Conservation (phyloP, 1,284 basidiomycete species). For the Erythrobasidium hasegawianum region DNA sequence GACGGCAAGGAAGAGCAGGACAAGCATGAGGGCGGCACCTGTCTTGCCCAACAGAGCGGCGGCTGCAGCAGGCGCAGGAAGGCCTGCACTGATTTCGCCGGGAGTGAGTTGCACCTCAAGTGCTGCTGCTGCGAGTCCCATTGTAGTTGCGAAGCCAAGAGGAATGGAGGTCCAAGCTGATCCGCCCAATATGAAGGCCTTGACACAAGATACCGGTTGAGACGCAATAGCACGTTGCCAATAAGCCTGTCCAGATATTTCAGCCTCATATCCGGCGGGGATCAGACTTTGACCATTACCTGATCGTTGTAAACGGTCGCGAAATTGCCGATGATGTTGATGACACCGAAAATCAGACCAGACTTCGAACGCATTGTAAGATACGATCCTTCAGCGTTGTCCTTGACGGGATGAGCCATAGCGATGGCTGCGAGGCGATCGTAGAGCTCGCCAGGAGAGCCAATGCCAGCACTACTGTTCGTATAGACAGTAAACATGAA, state of each 20-base stretch:
- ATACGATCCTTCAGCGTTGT: conserved; percentile 62
- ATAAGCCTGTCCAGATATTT: neutral
- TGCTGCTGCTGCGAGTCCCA: conserved; percentile 72
- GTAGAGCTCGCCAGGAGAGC: conserved; percentile 51
- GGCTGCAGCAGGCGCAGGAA: conserved; percentile 73
- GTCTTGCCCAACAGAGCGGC: conserved; percentile 59
- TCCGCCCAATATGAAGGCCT: conserved; percentile 50
- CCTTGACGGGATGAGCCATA: conserved; percentile 54
- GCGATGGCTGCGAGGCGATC: conserved; percentile 49
- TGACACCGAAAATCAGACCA: conserved; percentile 81
- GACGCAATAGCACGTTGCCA: conserved; percentile 48
- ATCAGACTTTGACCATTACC: conserved; percentile 19
- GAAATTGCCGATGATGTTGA: conserved; percentile 77
- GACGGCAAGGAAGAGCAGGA: conserved; percentile 55
- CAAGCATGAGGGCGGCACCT: conserved; percentile 65
- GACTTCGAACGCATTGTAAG: conserved; percentile 73
- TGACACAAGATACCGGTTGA: conserved; percentile 44
- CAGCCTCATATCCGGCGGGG: too few relatives aligned
- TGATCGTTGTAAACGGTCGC: conserved; percentile 72
- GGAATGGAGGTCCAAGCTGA: conserved; percentile 72
- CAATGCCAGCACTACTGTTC: conserved; percentile 57
- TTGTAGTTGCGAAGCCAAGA: conserved; percentile 52
- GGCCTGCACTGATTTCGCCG: conserved; percentile 69
- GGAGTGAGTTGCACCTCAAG: conserved; percentile 48
- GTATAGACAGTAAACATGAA: conserved; percentile 70